A percentile compares a stretch with the other conserved stretches of the same genome.
Evolutionary conservation across 768 basidiomycete species (phyloP).

Genomic region (Phanerochaete carnosa): DNA sequence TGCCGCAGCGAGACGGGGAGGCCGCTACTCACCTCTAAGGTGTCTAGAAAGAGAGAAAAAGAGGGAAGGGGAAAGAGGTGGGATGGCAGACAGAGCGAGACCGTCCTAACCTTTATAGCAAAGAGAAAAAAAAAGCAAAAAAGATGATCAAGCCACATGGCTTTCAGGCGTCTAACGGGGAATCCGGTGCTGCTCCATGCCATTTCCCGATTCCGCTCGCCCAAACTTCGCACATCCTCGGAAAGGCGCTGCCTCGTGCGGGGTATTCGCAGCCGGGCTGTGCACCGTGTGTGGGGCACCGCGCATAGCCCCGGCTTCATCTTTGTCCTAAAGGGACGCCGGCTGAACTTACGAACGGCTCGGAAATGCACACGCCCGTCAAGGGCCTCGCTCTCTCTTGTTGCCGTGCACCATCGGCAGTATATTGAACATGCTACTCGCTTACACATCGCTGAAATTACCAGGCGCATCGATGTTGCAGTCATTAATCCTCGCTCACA

Average conservation of each 20-base stretch:
- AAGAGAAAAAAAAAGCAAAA: constrained; percentile 22
- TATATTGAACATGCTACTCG: constrained; percentile 6
- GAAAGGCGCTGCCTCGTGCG: constrained; percentile 9
- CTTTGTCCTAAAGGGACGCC: not conserved
- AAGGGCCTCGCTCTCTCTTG: not conserved
- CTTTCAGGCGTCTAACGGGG: not conserved
- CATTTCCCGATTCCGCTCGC: not conserved
- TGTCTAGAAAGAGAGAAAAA: constrained; percentile 30
- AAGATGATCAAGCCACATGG: constrained; percentile 21
- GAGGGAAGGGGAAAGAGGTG: constrained; percentile 20
- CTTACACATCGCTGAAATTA: not conserved
- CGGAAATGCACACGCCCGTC: not conserved
- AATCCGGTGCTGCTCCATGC: constrained; percentile 2
- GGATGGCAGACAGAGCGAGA: constrained; percentile 33
- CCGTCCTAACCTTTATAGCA: constrained; percentile 22
- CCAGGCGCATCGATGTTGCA: constrained; percentile 11
- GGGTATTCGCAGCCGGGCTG: constrained; percentile 7
- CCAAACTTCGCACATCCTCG: constrained; percentile 6
- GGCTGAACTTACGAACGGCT: constrained; percentile 5
- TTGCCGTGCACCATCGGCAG: not conserved
- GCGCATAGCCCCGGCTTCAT: not conserved
- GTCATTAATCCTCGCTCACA: constrained; percentile 31
- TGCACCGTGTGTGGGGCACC: not conserved
- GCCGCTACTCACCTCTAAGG: constrained; percentile 27
- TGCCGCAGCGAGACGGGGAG: not conserved